Evolutionary conservation across 352 stramenopile genomes (phyloP).

Genomic region (Phytophthora agathidicida): DNA sequence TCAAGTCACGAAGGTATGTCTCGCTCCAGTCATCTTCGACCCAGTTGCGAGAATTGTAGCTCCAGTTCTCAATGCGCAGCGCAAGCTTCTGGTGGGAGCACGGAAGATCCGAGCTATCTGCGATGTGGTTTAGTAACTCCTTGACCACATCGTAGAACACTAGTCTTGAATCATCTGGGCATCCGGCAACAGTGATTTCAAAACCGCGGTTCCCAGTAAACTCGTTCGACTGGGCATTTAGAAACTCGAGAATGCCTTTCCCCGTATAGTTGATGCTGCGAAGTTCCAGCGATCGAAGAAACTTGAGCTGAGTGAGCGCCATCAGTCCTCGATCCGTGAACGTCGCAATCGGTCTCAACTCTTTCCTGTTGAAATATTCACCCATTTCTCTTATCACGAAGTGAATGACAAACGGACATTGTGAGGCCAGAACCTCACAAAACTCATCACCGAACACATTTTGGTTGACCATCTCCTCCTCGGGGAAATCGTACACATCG

Average conservation of each 20-base stretch:
- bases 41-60: not conserved
- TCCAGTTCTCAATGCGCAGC: constrained; percentile 10
- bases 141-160: constrained; percentile 30
- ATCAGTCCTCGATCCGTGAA: constrained; percentile 38
- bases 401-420: constrained; percentile 20
- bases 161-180: constrained; percentile 4
- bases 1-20: constrained; percentile 1
- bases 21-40: constrained; percentile 1
- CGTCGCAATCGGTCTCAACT: constrained; percentile 20
- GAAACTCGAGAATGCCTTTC: constrained; percentile 27
- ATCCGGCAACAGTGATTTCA: constrained; percentile 29
- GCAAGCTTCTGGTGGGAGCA: constrained; percentile 7
- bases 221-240: constrained; percentile 25
- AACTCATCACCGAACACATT: constrained; percentile 40
- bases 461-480: constrained; percentile 26
- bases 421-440: constrained; percentile 9
- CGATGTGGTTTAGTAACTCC: constrained; percentile 2
- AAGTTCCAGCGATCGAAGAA: constrained; percentile 31
- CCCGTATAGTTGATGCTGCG: constrained; percentile 38
- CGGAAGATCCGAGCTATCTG: not conserved
- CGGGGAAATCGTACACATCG: constrained; percentile 7
- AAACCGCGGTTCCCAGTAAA: constrained; percentile 33
- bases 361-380: constrained; percentile 25
- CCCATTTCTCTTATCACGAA: constrained; percentile 28
- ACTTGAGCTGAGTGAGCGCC: constrained; percentile 32